Evolutionary conservation across 352 stramenopile species (phyloP).

Genomic region (Peronospora destructor): DNA sequence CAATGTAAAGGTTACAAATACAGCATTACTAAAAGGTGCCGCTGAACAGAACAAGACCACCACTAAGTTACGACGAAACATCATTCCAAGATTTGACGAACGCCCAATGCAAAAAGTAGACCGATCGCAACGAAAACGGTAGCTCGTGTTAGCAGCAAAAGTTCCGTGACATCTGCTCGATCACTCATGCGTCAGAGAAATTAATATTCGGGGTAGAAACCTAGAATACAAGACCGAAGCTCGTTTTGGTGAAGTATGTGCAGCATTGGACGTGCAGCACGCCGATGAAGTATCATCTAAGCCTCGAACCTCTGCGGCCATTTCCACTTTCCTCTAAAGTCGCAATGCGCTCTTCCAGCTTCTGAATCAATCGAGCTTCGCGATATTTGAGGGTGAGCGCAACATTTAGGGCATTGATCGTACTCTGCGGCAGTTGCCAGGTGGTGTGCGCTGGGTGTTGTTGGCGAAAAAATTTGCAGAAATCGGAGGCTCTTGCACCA

Average conservation of each 20-base stretch:
- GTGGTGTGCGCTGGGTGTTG: slow-evolving; percentile 49
- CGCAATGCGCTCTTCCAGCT: slow-evolving; percentile 33
- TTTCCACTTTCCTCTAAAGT: slow-evolving; percentile 29
- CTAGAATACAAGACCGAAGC: slow-evolving; percentile 12
- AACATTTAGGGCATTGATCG: slow-evolving; percentile 44
- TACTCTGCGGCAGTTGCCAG: slow-evolving; percentile 57
- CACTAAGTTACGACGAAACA: neutral
- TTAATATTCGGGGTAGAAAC: slow-evolving; percentile 40
- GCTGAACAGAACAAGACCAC: slow-evolving; percentile 1
- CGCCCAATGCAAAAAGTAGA: slow-evolving; percentile 9
- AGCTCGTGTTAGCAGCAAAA: slow-evolving; percentile 36
- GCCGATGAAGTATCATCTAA: slow-evolving; percentile 14
- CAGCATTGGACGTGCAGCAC: slow-evolving; percentile 1
- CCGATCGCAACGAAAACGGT: slow-evolving; percentile 29
- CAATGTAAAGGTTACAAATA: too few species aligned
- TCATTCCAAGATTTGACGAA: slow-evolving; percentile 1
- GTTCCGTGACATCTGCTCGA: slow-evolving; percentile 72
- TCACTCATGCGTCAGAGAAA: slow-evolving; percentile 49
- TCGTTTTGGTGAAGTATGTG: slow-evolving; percentile 1
- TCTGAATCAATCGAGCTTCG: slow-evolving; percentile 38
- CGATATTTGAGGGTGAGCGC: slow-evolving; percentile 36
- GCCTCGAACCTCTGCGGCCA: slow-evolving; percentile 21
- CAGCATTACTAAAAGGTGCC: neutral
- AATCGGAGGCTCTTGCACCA: slow-evolving; percentile 39
- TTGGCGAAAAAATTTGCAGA: slow-evolving; percentile 49